These are phyloP conservation scores for Bromus sterilis DNA, from an alignment of 176 grass and related monocot genomes.

Conservation along the genomic window DNA sequence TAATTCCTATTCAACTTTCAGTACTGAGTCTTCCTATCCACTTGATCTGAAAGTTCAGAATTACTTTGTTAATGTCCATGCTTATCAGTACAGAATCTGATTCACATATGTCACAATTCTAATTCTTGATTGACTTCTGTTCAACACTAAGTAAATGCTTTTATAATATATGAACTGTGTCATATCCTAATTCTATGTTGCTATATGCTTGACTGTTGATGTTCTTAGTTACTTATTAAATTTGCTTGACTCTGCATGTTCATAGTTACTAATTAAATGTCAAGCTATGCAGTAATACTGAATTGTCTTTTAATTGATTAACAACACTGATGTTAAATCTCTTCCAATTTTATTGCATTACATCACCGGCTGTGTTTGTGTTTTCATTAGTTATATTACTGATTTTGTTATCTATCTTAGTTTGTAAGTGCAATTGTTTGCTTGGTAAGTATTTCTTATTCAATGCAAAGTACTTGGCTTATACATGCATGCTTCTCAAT, in stretches of 20 bases:
- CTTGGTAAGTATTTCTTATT: background rate
- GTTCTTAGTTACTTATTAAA: background rate
- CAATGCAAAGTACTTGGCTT: background rate
- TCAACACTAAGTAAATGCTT: too few species aligned
- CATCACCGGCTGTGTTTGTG: too few species aligned
- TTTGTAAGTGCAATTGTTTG: background rate
- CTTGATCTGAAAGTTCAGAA: background rate
- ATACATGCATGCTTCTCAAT: too few species aligned
- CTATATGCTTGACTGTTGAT: too few species aligned
- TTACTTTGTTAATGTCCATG: background rate
- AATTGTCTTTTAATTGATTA: background rate
- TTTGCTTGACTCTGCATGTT: background rate
- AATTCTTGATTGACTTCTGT: too few species aligned
- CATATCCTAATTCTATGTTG: background rate
- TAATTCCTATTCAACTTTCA: background rate
- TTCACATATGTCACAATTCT: background rate
- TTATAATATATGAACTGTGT: background rate
- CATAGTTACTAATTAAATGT: background rate
- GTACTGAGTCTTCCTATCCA: background rate
- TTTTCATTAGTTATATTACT: too few species aligned
- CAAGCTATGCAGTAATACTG: background rate
- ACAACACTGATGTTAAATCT: too few species aligned
- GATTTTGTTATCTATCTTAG: background rate
- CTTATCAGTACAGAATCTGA: too few species aligned
- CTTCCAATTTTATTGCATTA: too few species aligned